Base-by-base conservation (phyloP, 352 stramenopile species). In the Phytophthora tentaculata region DNA sequence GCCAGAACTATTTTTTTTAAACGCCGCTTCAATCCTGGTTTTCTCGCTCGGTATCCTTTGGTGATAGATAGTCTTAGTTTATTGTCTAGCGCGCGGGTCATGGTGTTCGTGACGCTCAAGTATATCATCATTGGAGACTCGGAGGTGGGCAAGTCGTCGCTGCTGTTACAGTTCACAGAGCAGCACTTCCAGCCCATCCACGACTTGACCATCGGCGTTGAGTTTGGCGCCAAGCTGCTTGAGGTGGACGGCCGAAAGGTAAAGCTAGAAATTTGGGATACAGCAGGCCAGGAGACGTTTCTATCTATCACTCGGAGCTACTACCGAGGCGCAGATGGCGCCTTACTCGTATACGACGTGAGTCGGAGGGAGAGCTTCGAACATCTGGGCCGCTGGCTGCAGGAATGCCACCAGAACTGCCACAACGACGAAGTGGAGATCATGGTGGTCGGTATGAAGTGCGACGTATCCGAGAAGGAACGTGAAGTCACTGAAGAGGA, bases 241-340 rank as follows among this genome's bases (percentile, higher is more conserved):
- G 77, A 92, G 45, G 78, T 97, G 45, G 87, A 96, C 49, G 82
- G 84, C 16, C 77, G 85, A 41, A 88, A 96, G 57, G 86, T 96
- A 20, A 97, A 97, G 73, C 82, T 97, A 23, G 86, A 97, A 81
- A 97, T 97, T 44, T 97, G 91, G 91, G 91, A 97, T 64, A 97
- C 91, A 1, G 91, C 91, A 16, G 91, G 91, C 3, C 90, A 97
- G 67, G 91, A 97, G 60, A 93, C 86, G 0, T 97, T 97, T 67
- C 74, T 95, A 13, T 93, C 86, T 28, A 96, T 97, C 59, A 97
- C 91, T 41, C 77, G 87, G 20, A 94, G 78, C 54, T 97, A 97
- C 67, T 97, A 97, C 57, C 81, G 91, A 7, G 89, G 89, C 35
- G 88, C 89, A 7, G 89, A 97, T 53, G 91, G 89, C 24, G 92